Evolutionary conservation across 352 stramenopile genomes (phyloP).

Genomic region (Pelagophyceae sp.): DNA sequence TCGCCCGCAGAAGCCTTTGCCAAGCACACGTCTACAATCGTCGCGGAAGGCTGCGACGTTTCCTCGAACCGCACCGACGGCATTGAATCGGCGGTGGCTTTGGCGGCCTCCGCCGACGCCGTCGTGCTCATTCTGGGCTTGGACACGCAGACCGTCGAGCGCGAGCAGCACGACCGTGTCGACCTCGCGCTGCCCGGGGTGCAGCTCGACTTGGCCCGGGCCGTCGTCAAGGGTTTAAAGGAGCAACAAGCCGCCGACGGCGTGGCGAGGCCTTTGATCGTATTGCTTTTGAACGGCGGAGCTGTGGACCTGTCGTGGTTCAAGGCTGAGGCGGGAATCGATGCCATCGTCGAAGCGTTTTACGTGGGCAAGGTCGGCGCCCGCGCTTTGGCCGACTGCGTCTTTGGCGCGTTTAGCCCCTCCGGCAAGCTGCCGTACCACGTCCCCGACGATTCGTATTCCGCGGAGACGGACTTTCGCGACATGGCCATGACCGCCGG

Average conservation of each 20-base stretch:
- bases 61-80: slow-evolving; percentile 28
- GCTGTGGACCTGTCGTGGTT: neutral
- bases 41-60: slow-evolving; percentile 30
- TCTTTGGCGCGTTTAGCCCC: neutral
- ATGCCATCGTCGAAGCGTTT: no score
- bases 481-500: neutral
- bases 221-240: neutral
- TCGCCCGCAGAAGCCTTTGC: no score
- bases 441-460: no score
- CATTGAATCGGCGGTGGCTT: slow-evolving; percentile 46
- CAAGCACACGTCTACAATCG: no score
- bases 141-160: slow-evolving; percentile 59
- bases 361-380: no score
- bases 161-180: no score
- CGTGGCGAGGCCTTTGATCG: no score
- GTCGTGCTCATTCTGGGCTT: slow-evolving; percentile 75
- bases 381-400: neutral
- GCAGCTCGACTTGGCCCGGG: neutral
- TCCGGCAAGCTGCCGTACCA: no score
- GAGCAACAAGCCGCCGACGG: no score
- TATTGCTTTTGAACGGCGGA: neutral
- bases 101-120: slow-evolving; percentile 59
- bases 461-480: neutral
- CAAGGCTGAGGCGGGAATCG: neutral
- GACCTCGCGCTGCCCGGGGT: neutral